Percentiles rank a stretch among this genome's conserved stretches.
phyloP scores from a whole-genome alignment of 495 filamentous ascomycete species.

The Tetracladium setigerum region DNA sequence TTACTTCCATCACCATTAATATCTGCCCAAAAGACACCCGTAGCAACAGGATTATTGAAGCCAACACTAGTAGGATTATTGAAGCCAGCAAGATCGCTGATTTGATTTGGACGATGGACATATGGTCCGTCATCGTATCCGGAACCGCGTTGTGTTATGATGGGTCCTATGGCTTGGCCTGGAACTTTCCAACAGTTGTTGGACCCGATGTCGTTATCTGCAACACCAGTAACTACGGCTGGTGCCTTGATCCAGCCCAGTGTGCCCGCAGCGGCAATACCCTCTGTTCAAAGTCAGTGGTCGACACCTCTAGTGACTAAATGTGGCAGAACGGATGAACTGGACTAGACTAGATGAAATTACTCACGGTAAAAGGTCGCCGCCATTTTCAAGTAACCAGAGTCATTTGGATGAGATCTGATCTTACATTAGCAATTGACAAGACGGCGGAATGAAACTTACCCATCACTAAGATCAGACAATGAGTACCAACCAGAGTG shows the following conservation, averaged over 20 bases:
- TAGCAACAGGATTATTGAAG: not conserved
- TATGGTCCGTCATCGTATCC: no score
- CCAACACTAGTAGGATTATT: not conserved
- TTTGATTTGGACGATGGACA: no score
- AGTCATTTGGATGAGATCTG: conserved; percentile 40
- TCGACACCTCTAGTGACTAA: not conserved
- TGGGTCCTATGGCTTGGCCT: no score
- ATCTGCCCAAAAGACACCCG: conserved; percentile 1
- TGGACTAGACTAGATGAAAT: not conserved
- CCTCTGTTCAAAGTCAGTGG: not conserved
- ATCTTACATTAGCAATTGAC: no score
- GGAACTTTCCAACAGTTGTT: no score
- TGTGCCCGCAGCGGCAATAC: not conserved
- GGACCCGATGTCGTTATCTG: no score
- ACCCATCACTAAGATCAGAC: conserved; percentile 22
- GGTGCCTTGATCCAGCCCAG: no score
- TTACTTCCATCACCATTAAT: not conserved
- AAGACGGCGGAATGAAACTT: no score
- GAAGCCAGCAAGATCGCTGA: not conserved
- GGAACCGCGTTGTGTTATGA: no score
- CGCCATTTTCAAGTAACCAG: conserved; percentile 47
- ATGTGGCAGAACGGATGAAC: not conserved
- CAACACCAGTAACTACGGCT: no score
- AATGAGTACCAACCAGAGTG: conserved; percentile 14
- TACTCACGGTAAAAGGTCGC: conserved; percentile 41